Evolutionary conservation across 2,329 filamentous ascomycete genomes (phyloP).

Genomic region (Scedosporium boydii): DNA sequence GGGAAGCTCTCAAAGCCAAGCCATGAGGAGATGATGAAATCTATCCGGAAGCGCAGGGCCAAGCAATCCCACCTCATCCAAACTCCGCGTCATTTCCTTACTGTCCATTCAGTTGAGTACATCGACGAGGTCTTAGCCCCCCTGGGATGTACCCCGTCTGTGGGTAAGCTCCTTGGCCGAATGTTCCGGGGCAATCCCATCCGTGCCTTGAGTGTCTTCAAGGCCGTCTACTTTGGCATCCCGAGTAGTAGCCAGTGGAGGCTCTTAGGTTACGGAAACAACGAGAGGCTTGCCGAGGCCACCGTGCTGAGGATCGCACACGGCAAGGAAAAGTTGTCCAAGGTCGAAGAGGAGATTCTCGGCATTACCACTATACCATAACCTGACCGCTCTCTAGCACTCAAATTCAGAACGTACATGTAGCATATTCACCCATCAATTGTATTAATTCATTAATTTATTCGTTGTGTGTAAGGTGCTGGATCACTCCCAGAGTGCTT

Average conservation of each 20-base stretch:
- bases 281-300: slow-evolving; percentile 18
- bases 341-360: slow-evolving; percentile 14
- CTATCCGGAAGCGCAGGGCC: slow-evolving; percentile 16
- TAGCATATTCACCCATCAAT: too few relatives aligned
- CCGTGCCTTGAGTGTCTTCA: slow-evolving; percentile 17
- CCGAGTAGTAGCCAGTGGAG: slow-evolving; percentile 25
- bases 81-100: slow-evolving; percentile 21
- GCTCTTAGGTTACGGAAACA: slow-evolving; percentile 21
- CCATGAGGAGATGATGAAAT: slow-evolving; percentile 16
- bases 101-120: slow-evolving; percentile 19
- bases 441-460: too few relatives aligned
- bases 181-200: slow-evolving; percentile 18
- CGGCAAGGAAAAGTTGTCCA: slow-evolving; percentile 15
- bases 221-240: slow-evolving; percentile 24
- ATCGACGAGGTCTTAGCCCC: slow-evolving; percentile 22
- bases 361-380: neutral
- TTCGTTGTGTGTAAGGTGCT: too few relatives aligned
- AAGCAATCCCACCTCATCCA: slow-evolving; percentile 19
- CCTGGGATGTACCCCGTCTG: slow-evolving; percentile 21
- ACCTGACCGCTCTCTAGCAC: neutral
- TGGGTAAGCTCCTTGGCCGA: slow-evolving; percentile 16
- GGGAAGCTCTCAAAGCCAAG: slow-evolving; percentile 16
- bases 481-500: too few relatives aligned
- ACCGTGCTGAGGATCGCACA: slow-evolving; percentile 20
- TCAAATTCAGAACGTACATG: neutral